These are phyloP conservation scores for Plantago ovata DNA, from an alignment of 257 asterid species.

Conservation along the genomic window DNA sequence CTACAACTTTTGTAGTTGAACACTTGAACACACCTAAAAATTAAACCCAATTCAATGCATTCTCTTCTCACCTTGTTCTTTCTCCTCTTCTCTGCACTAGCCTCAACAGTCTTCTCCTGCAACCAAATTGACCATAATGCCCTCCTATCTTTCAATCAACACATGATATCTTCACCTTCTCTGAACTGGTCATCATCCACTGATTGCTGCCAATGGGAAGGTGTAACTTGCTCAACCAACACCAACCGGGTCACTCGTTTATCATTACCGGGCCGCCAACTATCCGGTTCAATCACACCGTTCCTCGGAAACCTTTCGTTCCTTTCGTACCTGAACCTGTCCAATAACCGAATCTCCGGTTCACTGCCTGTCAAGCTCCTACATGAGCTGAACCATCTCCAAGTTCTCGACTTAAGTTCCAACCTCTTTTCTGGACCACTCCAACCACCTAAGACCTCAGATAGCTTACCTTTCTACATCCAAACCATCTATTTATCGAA, in stretches of 20 bases:
- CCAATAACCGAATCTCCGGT: slow-evolving; percentile 22
- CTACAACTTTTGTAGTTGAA: not conserved
- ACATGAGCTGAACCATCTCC: slow-evolving; percentile 2
- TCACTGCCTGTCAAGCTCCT: slow-evolving; percentile 2
- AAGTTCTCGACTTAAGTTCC: slow-evolving; percentile 23
- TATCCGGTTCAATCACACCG: slow-evolving; percentile 25
- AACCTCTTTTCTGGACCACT: slow-evolving; percentile 17
- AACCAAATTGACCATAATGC: slow-evolving; percentile 19
- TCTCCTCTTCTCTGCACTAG: not conserved
- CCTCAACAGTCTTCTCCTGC: slow-evolving; percentile 4
- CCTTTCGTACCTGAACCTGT: slow-evolving; percentile 30
- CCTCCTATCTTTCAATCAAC: slow-evolving; percentile 22
- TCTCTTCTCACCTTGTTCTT: slow-evolving; percentile 21
- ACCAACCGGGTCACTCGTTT: slow-evolving; percentile 19
- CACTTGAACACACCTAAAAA: not conserved
- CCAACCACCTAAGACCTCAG: not conserved
- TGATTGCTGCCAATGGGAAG: slow-evolving; percentile 37
- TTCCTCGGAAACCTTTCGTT: slow-evolving; percentile 26
- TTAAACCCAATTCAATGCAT: slow-evolving; percentile 20
- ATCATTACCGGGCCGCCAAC: slow-evolving; percentile 23
- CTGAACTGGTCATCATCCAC: slow-evolving; percentile 30
- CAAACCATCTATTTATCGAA: slow-evolving; percentile 28
- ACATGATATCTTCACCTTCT: slow-evolving; percentile 13
- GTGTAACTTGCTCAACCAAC: slow-evolving; percentile 19
- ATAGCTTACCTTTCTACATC: slow-evolving; percentile 15